These are phyloP conservation scores for Hirsutella minnesotensis DNA, from an alignment of 2,329 filamentous ascomycete genomes.

Conservation along the genomic window DNA sequence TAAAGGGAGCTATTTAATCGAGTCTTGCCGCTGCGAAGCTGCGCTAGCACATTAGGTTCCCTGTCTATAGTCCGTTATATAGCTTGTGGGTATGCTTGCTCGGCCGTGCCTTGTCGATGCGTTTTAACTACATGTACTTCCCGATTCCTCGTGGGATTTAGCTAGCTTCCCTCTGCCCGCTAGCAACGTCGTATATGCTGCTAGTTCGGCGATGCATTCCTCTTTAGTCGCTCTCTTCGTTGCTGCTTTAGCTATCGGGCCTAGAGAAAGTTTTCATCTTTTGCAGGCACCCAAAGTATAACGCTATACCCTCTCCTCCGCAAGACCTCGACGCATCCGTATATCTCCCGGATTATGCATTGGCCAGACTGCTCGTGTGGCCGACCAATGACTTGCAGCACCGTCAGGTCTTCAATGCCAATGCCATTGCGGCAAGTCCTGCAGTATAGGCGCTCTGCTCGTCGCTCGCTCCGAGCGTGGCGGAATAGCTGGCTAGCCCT, in stretches of 20 bases:
- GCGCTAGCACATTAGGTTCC: too few species aligned
- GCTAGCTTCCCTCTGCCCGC: too few species aligned
- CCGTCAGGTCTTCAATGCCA: too few species aligned
- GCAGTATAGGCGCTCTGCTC: too few species aligned
- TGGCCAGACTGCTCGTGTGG: constrained; percentile 7
- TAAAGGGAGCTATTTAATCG: too few species aligned
- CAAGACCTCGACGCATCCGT: constrained; percentile 2
- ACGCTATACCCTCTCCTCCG: constrained; percentile 1
- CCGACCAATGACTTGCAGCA: constrained; percentile 4
- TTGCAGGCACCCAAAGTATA: constrained; percentile 4
- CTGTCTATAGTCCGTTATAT: too few species aligned
- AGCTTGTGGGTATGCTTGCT: background rate
- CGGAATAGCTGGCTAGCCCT: too few species aligned
- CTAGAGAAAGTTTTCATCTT: background rate
- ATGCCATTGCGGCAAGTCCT: too few species aligned
- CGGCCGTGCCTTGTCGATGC: constrained; percentile 4
- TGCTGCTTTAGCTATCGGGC: background rate
- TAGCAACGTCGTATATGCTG: background rate
- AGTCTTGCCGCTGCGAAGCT: too few species aligned
- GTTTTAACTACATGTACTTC: constrained; percentile 6
- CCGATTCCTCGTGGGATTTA: constrained; percentile 2
- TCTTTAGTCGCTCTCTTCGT: constrained; percentile 1
- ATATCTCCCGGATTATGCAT: constrained; percentile 5
- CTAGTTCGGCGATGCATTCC: background rate
- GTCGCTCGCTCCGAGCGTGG: too few species aligned